Percentiles rank a stretch among this genome's conserved stretches.
Conservation (phyloP, 228 moss, liverwort and hornwort genomes). For the Sphagnum magellanicum region DNA sequence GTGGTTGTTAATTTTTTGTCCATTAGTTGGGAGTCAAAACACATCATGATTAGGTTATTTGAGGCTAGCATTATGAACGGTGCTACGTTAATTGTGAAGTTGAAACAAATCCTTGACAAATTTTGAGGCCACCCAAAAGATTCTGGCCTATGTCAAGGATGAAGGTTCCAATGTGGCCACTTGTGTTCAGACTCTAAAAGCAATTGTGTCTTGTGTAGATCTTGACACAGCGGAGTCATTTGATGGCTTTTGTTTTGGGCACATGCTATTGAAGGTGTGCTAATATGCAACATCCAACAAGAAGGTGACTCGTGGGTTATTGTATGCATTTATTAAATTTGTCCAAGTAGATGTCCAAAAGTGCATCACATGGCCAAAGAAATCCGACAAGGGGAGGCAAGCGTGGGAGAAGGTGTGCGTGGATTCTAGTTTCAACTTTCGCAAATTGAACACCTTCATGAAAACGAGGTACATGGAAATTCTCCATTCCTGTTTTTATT, state of each 20-base stretch:
- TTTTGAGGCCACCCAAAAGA: not conserved
- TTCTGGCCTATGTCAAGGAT: not conserved
- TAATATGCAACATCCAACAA: not conserved
- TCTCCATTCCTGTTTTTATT: too few species aligned
- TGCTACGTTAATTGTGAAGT: not conserved
- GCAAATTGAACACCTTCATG: too few species aligned
- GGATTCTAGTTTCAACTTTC: too few species aligned
- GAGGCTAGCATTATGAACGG: not conserved
- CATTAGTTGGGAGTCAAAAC: not conserved
- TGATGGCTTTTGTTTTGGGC: not conserved
- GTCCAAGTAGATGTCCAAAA: not conserved
- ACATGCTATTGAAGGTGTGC: not conserved
- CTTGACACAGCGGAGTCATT: not conserved
- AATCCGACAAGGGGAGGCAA: not conserved
- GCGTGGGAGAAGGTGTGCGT: not conserved
- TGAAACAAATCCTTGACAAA: not conserved
- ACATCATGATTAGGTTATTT: not conserved
- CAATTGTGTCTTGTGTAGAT: not conserved
- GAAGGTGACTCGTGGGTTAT: not conserved
- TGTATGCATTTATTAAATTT: not conserved
- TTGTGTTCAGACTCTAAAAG: not conserved
- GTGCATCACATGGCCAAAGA: not conserved
- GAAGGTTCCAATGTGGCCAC: not conserved
- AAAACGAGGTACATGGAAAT: too few species aligned
- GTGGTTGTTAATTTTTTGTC: not conserved